Evolutionary conservation across 441 rosid species (phyloP).

Genomic region (Metrosideros polymorpha): DNA sequence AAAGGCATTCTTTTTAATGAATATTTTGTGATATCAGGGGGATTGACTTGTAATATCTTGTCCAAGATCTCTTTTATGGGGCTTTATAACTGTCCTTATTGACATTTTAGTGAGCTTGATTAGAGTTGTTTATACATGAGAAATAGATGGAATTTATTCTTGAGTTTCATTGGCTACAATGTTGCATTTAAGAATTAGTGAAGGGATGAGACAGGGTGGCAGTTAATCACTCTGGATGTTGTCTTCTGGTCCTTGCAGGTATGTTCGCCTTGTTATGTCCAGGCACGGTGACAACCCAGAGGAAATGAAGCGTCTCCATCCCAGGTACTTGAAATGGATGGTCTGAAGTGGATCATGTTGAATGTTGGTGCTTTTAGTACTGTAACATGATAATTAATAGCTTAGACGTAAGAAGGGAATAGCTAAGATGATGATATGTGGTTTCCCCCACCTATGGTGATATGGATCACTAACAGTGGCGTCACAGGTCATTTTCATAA

Average conservation of each 20-base stretch:
- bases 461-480: not conserved
- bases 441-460: not conserved
- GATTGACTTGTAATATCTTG: not conserved
- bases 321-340: conserved; percentile 42
- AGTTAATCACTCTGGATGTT: not conserved
- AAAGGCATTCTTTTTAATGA: not conserved
- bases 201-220: not conserved
- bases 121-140: not conserved
- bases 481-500: not conserved
- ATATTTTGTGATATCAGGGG: not conserved
- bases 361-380: not conserved
- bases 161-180: not conserved
- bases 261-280: conserved; percentile 80
- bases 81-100: not conserved
- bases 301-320: conserved; percentile 54
- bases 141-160: not conserved
- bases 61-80: not conserved
- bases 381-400: not conserved
- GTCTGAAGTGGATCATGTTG: not conserved
- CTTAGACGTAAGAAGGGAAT: not conserved
- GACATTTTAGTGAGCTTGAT: not conserved
- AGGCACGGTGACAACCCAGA: conserved; percentile 37
- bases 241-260: conserved; percentile 28
- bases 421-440: not conserved
- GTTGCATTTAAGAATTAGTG: not conserved